Evolutionary conservation across 1,284 basidiomycete species (phyloP).

Genomic region (Leccinum pachyderme): DNA sequence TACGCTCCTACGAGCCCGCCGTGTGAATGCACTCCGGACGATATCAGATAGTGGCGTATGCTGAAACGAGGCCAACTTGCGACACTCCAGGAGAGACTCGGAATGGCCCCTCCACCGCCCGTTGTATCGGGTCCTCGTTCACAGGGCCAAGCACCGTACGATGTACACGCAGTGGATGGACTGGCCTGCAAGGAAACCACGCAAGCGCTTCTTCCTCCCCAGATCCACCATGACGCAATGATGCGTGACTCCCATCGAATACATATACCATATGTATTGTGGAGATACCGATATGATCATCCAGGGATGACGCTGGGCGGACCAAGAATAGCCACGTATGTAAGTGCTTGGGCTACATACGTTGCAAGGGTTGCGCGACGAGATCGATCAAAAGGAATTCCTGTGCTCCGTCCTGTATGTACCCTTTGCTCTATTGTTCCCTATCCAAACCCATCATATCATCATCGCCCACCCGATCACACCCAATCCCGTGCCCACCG

Average conservation of each 20-base stretch:
- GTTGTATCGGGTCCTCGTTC: not conserved
- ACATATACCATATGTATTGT: not conserved
- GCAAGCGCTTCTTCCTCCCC: not conserved
- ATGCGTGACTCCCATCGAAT: constrained; percentile 3
- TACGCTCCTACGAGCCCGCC: constrained; percentile 11
- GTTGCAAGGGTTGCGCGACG: not conserved
- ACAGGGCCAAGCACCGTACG: not conserved
- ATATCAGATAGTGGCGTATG: constrained; percentile 17
- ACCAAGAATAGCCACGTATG: constrained; percentile 7
- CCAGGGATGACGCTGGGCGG: constrained; percentile 7
- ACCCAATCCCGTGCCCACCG: constrained; percentile 2
- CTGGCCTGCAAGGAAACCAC: not conserved
- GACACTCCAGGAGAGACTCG: not conserved
- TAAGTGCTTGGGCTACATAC: not conserved
- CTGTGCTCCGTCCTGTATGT: not conserved
- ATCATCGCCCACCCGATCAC: constrained; percentile 3
- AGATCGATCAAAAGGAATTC: constrained; percentile 8
- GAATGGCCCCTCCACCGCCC: not conserved
- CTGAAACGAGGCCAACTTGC: constrained; percentile 11
- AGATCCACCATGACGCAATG: constrained; percentile 7
- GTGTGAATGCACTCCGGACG: constrained; percentile 23
- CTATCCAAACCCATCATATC: constrained; percentile 1
- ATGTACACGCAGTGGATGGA: not conserved
- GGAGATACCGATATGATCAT: constrained; percentile 5
- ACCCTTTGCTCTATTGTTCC: not conserved